Evolutionary conservation across 106 monocot species (phyloP).

Genomic region (Dendrobium officinale): DNA sequence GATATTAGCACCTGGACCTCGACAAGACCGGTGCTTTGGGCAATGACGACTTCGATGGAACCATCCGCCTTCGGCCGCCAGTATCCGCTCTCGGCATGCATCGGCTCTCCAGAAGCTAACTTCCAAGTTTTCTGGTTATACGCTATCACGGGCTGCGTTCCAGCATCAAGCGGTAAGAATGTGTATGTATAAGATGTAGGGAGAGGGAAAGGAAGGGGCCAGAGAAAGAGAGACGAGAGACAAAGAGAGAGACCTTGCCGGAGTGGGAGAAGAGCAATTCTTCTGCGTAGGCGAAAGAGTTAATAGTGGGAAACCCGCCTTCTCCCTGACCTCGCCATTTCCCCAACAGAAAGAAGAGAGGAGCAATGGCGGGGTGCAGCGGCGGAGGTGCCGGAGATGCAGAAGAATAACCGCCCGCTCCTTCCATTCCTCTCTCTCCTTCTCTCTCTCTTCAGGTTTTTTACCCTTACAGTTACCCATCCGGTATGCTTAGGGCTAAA

Average conservation of each 20-base stretch:
- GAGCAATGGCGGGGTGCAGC: constrained; percentile 52
- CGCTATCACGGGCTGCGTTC: constrained; percentile 64
- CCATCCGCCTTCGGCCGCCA: constrained; percentile 81
- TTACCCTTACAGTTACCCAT: too few relatives aligned
- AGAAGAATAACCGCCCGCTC: background rate
- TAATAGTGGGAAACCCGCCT: constrained; percentile 83
- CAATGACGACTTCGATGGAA: constrained; percentile 73
- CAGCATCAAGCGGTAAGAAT: background rate
- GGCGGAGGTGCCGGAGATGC: constrained; percentile 19
- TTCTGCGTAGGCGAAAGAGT: constrained; percentile 72
- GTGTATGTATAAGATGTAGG: background rate
- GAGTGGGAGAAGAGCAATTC: constrained; percentile 73
- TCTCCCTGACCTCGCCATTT: constrained; percentile 83
- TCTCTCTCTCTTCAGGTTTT: background rate
- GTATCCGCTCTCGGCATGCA: constrained; percentile 84
- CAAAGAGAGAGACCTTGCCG: constrained; percentile 34
- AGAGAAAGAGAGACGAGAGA: background rate
- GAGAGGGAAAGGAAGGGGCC: background rate
- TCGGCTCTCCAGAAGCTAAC: constrained; percentile 60
- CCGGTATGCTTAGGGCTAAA: too few relatives aligned
- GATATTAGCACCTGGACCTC: constrained; percentile 63
- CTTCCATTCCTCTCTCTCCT: constrained; percentile 7
- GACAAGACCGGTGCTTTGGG: constrained; percentile 77
- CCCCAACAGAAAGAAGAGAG: constrained; percentile 58
- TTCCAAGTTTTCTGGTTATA: constrained; percentile 92